Conservation (phyloP, 176 grass and related monocot species). For the Otatea glauca region DNA sequence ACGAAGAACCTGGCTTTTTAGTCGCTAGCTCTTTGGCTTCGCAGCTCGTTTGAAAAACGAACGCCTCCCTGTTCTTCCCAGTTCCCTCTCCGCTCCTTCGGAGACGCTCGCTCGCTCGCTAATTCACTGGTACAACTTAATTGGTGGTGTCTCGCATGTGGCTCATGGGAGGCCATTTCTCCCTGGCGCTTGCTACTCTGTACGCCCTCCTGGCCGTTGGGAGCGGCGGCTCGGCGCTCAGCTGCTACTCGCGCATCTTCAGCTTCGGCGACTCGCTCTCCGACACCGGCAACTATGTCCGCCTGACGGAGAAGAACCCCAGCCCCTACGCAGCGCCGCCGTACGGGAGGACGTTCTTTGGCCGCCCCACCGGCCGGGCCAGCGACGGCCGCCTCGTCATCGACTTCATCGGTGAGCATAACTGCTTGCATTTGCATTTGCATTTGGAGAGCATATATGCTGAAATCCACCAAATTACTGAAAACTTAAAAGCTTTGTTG, state of each 20-base stretch:
- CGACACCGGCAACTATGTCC: slow-evolving; percentile 80
- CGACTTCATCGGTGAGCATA: slow-evolving; percentile 78
- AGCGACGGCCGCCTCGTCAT: slow-evolving; percentile 82
- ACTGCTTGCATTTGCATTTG: background rate
- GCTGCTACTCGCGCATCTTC: slow-evolving; percentile 78
- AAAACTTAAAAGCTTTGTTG: too few species aligned
- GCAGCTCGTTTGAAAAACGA: background rate
- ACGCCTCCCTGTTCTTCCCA: background rate
- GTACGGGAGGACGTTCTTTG: slow-evolving; percentile 77
- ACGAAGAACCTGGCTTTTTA: background rate
- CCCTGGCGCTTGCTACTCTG: slow-evolving; percentile 28
- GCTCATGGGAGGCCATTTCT: background rate
- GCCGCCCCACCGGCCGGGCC: slow-evolving; percentile 63
- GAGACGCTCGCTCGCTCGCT: background rate
- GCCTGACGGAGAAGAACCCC: slow-evolving; percentile 10
- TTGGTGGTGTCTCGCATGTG: slow-evolving; percentile 4
- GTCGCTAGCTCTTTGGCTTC: background rate
- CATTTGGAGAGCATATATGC: too few species aligned
- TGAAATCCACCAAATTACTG: too few species aligned
- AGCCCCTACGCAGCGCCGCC: slow-evolving; percentile 50
- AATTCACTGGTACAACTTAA: background rate
- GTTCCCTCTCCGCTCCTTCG: slow-evolving; percentile 1
- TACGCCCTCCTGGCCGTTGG: slow-evolving; percentile 23
- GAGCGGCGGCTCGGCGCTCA: background rate
- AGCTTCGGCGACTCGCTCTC: slow-evolving; percentile 89